Conservation (phyloP, 1,139 yeast genomes). For the Taiozyma sp. region DNA sequence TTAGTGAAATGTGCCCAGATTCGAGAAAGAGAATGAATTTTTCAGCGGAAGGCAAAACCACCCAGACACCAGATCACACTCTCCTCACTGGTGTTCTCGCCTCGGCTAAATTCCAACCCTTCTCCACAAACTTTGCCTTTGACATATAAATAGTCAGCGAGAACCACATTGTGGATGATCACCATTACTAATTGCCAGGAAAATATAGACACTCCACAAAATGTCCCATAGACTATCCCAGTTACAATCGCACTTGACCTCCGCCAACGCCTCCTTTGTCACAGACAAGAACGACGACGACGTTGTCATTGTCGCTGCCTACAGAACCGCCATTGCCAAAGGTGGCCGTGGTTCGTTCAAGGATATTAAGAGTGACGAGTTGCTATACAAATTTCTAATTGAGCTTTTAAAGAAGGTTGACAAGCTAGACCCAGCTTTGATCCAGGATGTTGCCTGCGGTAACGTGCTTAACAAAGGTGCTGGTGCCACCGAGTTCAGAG, state of each 20-base stretch:
- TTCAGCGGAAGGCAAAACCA: not conserved
- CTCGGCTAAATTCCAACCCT: not conserved
- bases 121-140: not conserved
- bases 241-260: constrained; percentile 50
- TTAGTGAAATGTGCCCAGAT: not conserved
- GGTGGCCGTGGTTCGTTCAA: constrained; percentile 82
- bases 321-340: constrained; percentile 84
- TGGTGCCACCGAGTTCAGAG: constrained; percentile 90
- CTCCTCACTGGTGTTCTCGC: not conserved
- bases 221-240: constrained; percentile 48
- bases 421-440: constrained; percentile 52
- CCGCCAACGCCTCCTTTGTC: constrained; percentile 22
- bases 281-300: constrained; percentile 61
- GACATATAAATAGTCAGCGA: not conserved
- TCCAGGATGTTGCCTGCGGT: constrained; percentile 85
- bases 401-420: constrained; percentile 51
- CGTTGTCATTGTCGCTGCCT: constrained; percentile 82
- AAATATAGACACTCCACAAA: not conserved
- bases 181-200: not conserved
- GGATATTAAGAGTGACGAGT: constrained; percentile 71
- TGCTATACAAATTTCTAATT: constrained; percentile 58
- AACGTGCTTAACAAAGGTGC: constrained; percentile 89
- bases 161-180: not conserved
- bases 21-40: not conserved
- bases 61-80: not conserved